phyloP scores from a whole-genome alignment of 495 filamentous ascomycete species.

The Penicillium diatomitis region DNA sequence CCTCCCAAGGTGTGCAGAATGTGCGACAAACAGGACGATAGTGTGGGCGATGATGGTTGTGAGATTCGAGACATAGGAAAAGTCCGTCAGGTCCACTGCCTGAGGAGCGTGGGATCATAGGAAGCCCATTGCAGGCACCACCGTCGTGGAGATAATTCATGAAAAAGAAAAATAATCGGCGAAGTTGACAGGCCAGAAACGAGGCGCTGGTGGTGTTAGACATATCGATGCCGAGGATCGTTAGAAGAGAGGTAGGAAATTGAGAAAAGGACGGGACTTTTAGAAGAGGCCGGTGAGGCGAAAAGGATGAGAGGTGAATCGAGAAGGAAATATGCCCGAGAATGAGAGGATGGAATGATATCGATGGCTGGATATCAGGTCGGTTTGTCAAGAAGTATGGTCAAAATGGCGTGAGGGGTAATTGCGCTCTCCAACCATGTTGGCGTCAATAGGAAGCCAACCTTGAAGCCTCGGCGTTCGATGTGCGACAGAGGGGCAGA shows the following conservation, averaged over 20 bases:
- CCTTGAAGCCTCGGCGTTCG: too few species aligned
- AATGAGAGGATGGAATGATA: conserved; percentile 16
- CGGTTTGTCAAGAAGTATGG: conserved; percentile 2
- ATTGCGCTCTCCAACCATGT: not conserved
- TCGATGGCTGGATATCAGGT: conserved; percentile 11
- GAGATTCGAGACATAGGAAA: conserved; percentile 27
- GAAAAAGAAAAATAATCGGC: too few species aligned
- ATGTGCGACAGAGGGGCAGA: too few species aligned
- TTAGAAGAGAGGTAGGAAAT: conserved; percentile 9
- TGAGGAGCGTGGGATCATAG: conserved; percentile 10
- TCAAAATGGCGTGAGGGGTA: not conserved
- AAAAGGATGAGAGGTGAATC: not conserved
- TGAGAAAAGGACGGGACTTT: conserved; percentile 11
- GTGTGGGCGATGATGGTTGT: not conserved
- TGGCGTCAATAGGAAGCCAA: too few species aligned
- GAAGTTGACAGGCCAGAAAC: too few species aligned
- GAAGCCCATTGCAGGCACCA: not conserved
- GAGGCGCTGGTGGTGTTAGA: too few species aligned
- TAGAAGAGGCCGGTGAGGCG: not conserved
- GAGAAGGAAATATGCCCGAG: not conserved
- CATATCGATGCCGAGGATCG: too few species aligned
- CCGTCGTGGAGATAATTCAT: too few species aligned
- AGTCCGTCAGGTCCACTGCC: conserved; percentile 1
- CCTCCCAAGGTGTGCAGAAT: too few species aligned
- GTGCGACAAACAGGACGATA: too few species aligned